These are phyloP conservation scores for Hypoxylon sp. DNA, from an alignment of 2,329 filamentous ascomycete genomes.

Conservation along the genomic window DNA sequence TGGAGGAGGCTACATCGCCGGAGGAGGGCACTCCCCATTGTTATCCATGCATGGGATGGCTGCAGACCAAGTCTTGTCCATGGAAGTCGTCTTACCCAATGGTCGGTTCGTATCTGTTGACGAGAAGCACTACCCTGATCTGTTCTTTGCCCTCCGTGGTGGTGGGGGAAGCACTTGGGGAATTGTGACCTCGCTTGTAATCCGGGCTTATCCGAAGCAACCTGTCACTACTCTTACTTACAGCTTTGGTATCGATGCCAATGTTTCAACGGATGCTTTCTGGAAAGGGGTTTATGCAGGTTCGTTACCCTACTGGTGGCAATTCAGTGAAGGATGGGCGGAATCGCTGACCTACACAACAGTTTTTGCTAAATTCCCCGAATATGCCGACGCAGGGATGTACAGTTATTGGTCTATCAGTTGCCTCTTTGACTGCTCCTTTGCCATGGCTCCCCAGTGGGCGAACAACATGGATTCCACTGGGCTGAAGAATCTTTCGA, in stretches of 20 bases:
- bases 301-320: not conserved
- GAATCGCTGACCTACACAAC: not conserved
- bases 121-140: slow-evolving; percentile 58
- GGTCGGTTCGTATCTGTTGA: slow-evolving; percentile 59
- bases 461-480: slow-evolving; percentile 35
- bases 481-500: slow-evolving; percentile 23
- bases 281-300: slow-evolving; percentile 51
- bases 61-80: slow-evolving; percentile 63
- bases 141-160: slow-evolving; percentile 65
- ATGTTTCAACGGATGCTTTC: slow-evolving; percentile 44
- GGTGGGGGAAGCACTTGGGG: slow-evolving; percentile 60
- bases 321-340: not conserved
- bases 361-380: slow-evolving; percentile 52
- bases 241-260: slow-evolving; percentile 46
- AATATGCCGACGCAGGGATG: slow-evolving; percentile 47
- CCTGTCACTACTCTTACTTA: slow-evolving; percentile 53
- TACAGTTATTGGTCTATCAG: slow-evolving; percentile 42
- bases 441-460: slow-evolving; percentile 42
- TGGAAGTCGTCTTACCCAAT: slow-evolving; percentile 62
- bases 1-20: slow-evolving; percentile 59
- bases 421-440: slow-evolving; percentile 36
- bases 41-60: slow-evolving; percentile 62
- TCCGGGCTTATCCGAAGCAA: slow-evolving; percentile 54
- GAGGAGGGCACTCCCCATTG: slow-evolving; percentile 67
- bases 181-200: slow-evolving; percentile 57